Base-by-base conservation (phyloP, 139 green algal genomes). In the Astrephomene gubernaculifera region DNA sequence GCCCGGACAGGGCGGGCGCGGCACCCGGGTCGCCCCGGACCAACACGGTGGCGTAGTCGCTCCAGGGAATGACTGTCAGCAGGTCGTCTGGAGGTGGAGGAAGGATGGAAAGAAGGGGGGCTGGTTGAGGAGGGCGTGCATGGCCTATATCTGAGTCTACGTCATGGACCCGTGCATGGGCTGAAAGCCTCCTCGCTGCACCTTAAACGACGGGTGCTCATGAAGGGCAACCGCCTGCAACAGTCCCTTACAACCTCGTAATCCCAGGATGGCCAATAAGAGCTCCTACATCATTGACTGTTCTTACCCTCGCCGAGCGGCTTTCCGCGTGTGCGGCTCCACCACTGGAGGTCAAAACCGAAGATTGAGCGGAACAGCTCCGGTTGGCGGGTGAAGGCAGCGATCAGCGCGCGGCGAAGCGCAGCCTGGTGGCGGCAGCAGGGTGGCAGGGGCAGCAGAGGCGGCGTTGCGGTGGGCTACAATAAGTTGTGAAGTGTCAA, bases 301-400 rank as follows among this genome's bases (percentile, higher is more conserved):
- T n/a, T n/a, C n/a, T n/a, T n/a, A n/a, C 45, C 71, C 45, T 79
- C n/a, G 21, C 54, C 54, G 9, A 71, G 54, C 25, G 24, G 21
- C 74, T 54, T 70, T 36, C 74, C 54, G 10, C 74, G 54, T 38
- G 10, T 22, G 12, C 33, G 10, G 6, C 9, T 29, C 74, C 74
- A 82, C 74, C 74, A 82, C 10, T 38, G 25, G 36, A 82, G 36
- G 38, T 71, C 54, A n/a, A 71, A 82, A 36, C 74, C 74, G 54
- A 44, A 82, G 5, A 57, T 29, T 17, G 39, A 24, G 10, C 36
- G 53, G 38, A 82, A 82, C 7, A 82, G 74, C 54, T 71, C 38
- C n/a, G 74, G 74, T 38, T 82, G 45, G 36, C 38, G 21, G 8
- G 7, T 8, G 27, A 82, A 71, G 17, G 39, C 35, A 8, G 9